phyloP scores from a whole-genome alignment of 202 grass and related monocot species.

The Cymbopogon flexuosus region DNA sequence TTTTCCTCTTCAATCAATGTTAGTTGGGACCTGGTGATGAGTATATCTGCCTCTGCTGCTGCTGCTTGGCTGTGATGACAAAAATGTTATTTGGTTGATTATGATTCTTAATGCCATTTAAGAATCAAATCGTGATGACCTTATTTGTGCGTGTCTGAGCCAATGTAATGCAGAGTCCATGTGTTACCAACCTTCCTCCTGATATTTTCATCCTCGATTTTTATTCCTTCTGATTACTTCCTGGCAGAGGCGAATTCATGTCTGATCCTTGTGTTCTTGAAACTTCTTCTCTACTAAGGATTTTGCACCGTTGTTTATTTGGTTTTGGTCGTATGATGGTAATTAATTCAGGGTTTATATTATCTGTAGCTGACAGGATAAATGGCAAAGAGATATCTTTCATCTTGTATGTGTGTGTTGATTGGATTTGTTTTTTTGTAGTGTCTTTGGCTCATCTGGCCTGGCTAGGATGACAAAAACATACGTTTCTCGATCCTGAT shows the following conservation, averaged over 20 bases:
- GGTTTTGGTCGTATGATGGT: neutral
- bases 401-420: neutral
- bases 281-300: neutral
- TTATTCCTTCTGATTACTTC: neutral
- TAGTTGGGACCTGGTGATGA: neutral
- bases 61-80: constrained; percentile 53
- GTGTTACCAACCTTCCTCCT: neutral
- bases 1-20: neutral
- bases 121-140: constrained; percentile 49
- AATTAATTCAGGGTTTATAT: neutral
- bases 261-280: neutral
- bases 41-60: neutral
- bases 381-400: neutral
- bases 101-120: constrained; percentile 40
- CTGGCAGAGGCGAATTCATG: neutral
- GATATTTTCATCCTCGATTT: neutral
- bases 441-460: neutral
- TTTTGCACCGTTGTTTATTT: neutral
- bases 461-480: constrained; percentile 45
- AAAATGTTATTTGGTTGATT: constrained; percentile 38
- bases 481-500: constrained; percentile 56
- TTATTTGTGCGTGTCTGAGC: constrained; percentile 85
- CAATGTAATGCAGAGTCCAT: neutral
- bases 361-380: neutral
- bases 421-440: neutral